Evolutionary conservation across 2,329 filamentous ascomycete genomes (phyloP).

Genomic region (Xylariaceae sp.): DNA sequence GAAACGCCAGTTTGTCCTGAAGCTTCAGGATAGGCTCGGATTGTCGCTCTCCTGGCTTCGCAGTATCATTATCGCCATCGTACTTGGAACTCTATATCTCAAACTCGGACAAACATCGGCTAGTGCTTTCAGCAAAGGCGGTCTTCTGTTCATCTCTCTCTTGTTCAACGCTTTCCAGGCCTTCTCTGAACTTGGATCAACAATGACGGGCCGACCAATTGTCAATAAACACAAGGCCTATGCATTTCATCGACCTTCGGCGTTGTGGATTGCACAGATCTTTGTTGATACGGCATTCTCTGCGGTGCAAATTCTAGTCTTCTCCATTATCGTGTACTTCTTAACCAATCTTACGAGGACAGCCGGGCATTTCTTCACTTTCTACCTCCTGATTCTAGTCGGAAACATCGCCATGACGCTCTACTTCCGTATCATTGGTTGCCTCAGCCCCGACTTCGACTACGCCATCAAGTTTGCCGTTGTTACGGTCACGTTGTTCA

Average conservation of each 20-base stretch:
- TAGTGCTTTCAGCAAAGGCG: slow-evolving; percentile 81
- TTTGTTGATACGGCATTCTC: slow-evolving; percentile 78
- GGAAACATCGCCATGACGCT: slow-evolving; percentile 77
- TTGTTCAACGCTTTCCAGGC: slow-evolving; percentile 90
- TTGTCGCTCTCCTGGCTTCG: slow-evolving; percentile 74
- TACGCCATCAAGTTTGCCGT: slow-evolving; percentile 85
- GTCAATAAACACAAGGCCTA: slow-evolving; percentile 86
- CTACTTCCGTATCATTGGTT: slow-evolving; percentile 78
- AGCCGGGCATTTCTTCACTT: slow-evolving; percentile 80
- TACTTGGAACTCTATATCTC: slow-evolving; percentile 81
- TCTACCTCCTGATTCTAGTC: slow-evolving; percentile 72
- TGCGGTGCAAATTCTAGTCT: slow-evolving; percentile 72
- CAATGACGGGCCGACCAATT: slow-evolving; percentile 78
- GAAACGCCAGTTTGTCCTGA: slow-evolving; percentile 83
- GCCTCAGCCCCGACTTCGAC: slow-evolving; percentile 80
- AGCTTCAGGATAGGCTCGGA: slow-evolving; percentile 85
- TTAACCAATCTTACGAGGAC: slow-evolving; percentile 73
- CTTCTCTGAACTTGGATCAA: slow-evolving; percentile 76
- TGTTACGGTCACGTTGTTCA: slow-evolving; percentile 80
- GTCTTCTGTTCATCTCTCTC: slow-evolving; percentile 79
- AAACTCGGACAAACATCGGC: slow-evolving; percentile 69
- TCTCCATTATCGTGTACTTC: slow-evolving; percentile 80
- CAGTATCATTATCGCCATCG: slow-evolving; percentile 75
- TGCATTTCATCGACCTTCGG: slow-evolving; percentile 82
- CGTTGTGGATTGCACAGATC: slow-evolving; percentile 84